phyloP scores from a whole-genome alignment of 2,329 filamentous ascomycete species.

The Hymenoscyphus scutula region DNA sequence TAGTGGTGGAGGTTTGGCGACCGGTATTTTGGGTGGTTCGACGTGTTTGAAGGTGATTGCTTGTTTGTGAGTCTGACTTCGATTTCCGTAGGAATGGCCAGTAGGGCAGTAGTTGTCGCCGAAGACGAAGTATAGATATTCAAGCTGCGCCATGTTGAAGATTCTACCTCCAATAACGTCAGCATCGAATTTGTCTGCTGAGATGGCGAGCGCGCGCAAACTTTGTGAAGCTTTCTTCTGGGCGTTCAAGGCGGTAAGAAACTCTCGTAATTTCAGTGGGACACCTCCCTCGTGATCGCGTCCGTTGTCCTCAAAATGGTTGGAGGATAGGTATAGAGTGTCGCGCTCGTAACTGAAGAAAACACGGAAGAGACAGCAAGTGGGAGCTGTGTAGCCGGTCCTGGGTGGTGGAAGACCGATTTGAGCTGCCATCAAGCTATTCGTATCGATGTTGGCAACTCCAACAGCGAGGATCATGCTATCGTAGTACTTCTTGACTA shows the following conservation, averaged over 20 bases:
- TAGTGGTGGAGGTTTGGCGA: not conserved
- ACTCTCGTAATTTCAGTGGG: conserved; percentile 9
- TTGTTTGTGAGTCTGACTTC: not conserved
- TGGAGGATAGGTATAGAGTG: conserved; percentile 5
- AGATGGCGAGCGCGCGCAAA: conserved; percentile 4
- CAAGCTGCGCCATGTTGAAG: conserved; percentile 11
- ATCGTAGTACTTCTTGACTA: not conserved
- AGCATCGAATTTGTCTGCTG: not conserved
- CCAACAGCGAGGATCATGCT: conserved; percentile 2
- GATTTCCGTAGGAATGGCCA: not conserved
- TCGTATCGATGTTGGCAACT: not conserved
- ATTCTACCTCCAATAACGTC: not conserved
- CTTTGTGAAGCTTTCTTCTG: not conserved
- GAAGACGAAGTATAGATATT: conserved; percentile 11
- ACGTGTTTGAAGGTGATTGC: not conserved
- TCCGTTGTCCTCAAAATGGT: conserved; percentile 7
- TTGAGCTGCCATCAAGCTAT: not conserved
- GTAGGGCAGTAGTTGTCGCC: conserved; percentile 7
- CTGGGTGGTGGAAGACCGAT: not conserved
- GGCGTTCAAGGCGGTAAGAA: conserved; percentile 5
- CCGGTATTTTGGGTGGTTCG: not conserved
- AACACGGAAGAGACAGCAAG: conserved; percentile 1
- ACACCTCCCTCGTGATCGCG: not conserved
- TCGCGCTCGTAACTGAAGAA: conserved; percentile 9
- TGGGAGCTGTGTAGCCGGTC: not conserved